These are phyloP conservation scores for Monilinia polystroma DNA, from an alignment of 2,329 filamentous ascomycete species.

Conservation along the genomic window DNA sequence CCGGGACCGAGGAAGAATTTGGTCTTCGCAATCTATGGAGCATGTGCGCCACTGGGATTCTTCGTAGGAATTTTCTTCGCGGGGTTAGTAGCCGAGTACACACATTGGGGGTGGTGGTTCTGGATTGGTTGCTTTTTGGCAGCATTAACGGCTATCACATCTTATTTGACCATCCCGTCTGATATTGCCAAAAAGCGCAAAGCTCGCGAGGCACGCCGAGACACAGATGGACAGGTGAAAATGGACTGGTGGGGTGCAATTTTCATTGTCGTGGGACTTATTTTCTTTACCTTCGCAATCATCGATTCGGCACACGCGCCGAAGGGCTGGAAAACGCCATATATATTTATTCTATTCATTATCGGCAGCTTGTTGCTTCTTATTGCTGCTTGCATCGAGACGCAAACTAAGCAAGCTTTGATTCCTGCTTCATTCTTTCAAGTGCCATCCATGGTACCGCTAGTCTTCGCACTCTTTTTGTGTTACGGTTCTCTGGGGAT, in stretches of 20 bases:
- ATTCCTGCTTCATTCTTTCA: conserved; percentile 69
- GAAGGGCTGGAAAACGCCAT: conserved; percentile 69
- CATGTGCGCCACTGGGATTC: conserved; percentile 55
- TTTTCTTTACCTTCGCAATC: conserved; percentile 72
- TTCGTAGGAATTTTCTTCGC: conserved; percentile 64
- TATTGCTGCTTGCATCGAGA: conserved; percentile 67
- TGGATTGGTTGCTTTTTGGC: conserved; percentile 60
- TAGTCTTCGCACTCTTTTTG: conserved; percentile 61
- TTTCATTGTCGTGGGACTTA: conserved; percentile 62
- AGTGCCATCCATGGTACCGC: conserved; percentile 65
- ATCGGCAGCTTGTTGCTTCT: conserved; percentile 60
- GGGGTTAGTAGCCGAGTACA: conserved; percentile 58
- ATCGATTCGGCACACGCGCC: conserved; percentile 70
- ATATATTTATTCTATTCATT: conserved; percentile 65
- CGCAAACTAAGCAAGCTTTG: conserved; percentile 64
- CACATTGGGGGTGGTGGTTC: conserved; percentile 66
- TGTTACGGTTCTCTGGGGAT: conserved; percentile 68
- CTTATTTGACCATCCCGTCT: conserved; percentile 51
- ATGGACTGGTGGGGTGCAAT: conserved; percentile 70
- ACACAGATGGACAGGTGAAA: conserved; percentile 41
- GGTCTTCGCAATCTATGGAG: conserved; percentile 58
- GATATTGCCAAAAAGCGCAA: conserved; percentile 44
- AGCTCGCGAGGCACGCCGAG: conserved; percentile 17
- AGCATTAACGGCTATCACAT: conserved; percentile 47
- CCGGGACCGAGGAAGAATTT: conserved; percentile 69